Conservation (phyloP, 1,284 basidiomycete species). For the Melanopsichium pennsylvanicum region DNA sequence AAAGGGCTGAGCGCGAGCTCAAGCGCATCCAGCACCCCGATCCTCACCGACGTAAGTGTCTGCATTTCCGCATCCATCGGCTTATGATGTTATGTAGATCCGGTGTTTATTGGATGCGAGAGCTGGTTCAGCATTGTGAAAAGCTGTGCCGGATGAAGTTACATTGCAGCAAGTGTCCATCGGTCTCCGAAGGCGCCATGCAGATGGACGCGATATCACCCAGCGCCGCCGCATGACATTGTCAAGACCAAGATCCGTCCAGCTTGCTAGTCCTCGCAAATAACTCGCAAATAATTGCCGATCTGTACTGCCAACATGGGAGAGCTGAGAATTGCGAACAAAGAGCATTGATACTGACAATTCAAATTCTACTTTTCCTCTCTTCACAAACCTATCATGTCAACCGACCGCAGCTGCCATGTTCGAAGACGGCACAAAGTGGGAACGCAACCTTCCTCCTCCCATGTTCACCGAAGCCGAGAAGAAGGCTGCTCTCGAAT, state of each 20-base stretch:
- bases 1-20: conserved; percentile 81
- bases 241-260: no score
- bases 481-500: conserved; percentile 62
- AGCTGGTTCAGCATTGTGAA: background rate
- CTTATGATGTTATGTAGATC: background rate
- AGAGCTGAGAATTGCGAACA: no score
- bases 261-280: no score
- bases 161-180: no score
- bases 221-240: no score
- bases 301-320: no score
- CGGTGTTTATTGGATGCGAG: background rate
- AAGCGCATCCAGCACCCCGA: conserved; percentile 80
- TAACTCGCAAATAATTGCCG: no score
- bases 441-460: conserved; percentile 57
- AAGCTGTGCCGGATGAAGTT: no score
- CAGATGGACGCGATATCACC: no score
- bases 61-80: background rate
- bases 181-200: no score
- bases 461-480: conserved; percentile 63
- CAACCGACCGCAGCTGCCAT: conserved; percentile 49
- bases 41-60: conserved; percentile 82
- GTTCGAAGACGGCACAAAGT: conserved; percentile 65
- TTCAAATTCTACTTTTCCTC: background rate
- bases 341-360: conserved; percentile 6
- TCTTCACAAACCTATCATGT: background rate